phyloP scores from a whole-genome alignment of 768 basidiomycete genomes.

The Lentinula edodes region DNA sequence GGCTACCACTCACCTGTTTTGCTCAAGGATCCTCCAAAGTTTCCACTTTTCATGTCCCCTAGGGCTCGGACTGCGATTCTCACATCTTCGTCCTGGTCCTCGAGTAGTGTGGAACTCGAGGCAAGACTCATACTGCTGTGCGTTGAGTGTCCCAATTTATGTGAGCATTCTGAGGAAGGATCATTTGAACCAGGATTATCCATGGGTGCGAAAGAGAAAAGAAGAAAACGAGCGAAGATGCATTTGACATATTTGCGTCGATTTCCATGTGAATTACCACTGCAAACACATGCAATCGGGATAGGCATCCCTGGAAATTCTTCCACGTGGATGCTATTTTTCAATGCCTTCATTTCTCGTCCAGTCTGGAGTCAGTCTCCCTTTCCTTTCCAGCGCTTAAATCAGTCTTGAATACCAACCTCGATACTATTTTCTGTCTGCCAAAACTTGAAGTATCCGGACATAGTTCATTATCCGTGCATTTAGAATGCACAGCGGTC shows the following conservation, averaged over 20 bases:
- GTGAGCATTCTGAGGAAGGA: background rate
- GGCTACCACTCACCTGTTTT: background rate
- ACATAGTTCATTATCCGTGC: no score
- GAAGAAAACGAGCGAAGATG: background rate
- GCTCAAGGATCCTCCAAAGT: slow-evolving; percentile 11
- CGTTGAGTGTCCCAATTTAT: background rate
- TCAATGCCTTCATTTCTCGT: no score
- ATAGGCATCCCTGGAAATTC: no score
- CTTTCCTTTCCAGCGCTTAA: no score
- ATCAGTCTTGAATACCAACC: no score
- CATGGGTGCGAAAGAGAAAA: background rate
- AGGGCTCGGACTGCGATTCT: slow-evolving; percentile 74
- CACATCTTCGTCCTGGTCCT: slow-evolving; percentile 68
- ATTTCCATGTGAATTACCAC: slow-evolving; percentile 1
- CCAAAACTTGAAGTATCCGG: no score
- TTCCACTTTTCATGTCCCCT: slow-evolving; percentile 67
- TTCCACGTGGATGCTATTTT: no score
- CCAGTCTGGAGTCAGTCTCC: no score
- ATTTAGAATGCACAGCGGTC: no score
- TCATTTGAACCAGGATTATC: background rate
- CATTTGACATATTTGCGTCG: background rate
- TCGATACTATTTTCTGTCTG: no score
- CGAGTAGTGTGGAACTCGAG: slow-evolving; percentile 20
- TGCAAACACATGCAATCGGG: background rate
- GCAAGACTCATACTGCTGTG: slow-evolving; percentile 3